phyloP scores from a whole-genome alignment of 2,329 filamentous ascomycete genomes.

The Alternaria solani region DNA sequence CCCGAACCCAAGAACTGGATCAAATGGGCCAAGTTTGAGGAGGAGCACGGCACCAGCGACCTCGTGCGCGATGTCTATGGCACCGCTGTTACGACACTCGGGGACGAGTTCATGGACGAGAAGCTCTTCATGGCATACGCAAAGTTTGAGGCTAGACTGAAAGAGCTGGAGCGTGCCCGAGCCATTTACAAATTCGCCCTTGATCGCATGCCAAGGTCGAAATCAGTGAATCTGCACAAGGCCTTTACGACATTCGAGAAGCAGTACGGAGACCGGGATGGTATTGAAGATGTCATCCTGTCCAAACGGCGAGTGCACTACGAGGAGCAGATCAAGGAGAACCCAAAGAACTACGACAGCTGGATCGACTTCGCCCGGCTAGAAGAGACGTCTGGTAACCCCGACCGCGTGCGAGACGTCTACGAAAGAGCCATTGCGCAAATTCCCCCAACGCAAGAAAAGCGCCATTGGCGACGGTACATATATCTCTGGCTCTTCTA shows the following conservation, averaged over 20 bases:
- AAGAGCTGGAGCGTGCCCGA: slow-evolving; percentile 91
- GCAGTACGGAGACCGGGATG: slow-evolving; percentile 91
- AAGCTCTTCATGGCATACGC: slow-evolving; percentile 94
- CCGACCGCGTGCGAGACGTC: slow-evolving; percentile 85
- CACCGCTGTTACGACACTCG: slow-evolving; percentile 83
- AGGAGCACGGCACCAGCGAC: slow-evolving; percentile 92
- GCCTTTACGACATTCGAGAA: slow-evolving; percentile 98
- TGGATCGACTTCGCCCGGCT: slow-evolving; percentile 96
- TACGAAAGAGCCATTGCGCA: slow-evolving; percentile 97
- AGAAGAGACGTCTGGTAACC: slow-evolving; percentile 84
- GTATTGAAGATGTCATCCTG: slow-evolving; percentile 94
- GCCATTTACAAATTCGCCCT: slow-evolving; percentile 98
- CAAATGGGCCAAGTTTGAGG: slow-evolving; percentile 97
- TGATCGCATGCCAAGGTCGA: slow-evolving; percentile 87
- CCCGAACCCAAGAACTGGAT: slow-evolving; percentile 61
- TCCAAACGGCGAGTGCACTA: slow-evolving; percentile 93
- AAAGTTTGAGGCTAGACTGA: slow-evolving; percentile 91
- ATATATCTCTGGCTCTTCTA: slow-evolving; percentile 99
- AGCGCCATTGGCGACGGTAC: slow-evolving; percentile 95
- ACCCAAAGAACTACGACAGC: slow-evolving; percentile 93
- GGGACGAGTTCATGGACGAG: slow-evolving; percentile 96
- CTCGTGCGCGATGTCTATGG: slow-evolving; percentile 92
- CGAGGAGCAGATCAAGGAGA: slow-evolving; percentile 92
- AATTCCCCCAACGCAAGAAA: slow-evolving; percentile 92
- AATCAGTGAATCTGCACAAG: slow-evolving; percentile 85